Conservation (phyloP, 768 basidiomycete genomes). For the Mycena belliarum region DNA sequence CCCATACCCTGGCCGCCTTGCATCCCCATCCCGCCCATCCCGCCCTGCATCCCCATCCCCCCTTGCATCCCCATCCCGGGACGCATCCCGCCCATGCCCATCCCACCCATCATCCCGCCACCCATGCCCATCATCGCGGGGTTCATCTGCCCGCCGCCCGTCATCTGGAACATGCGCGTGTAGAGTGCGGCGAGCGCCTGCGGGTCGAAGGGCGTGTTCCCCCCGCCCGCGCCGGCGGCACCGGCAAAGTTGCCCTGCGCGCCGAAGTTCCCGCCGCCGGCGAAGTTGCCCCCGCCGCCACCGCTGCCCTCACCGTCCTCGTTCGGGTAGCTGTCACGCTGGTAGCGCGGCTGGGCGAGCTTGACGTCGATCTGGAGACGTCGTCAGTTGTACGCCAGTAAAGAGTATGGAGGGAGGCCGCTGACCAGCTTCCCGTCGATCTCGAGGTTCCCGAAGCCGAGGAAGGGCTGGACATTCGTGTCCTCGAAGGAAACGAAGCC, state of each 20-base stretch:
- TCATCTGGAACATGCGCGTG: conserved; percentile 92
- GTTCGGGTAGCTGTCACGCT: conserved; percentile 61
- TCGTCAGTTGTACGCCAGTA: background rate
- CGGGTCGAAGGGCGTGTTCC: conserved; percentile 81
- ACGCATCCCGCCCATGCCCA: conserved; percentile 43
- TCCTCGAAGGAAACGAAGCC: conserved; percentile 97
- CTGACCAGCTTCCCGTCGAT: conserved; percentile 94
- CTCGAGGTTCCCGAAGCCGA: conserved; percentile 85
- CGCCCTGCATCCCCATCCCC: conserved; percentile 37
- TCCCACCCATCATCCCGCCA: conserved; percentile 23
- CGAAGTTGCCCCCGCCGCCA: conserved; percentile 41
- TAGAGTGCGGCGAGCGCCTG: conserved; percentile 91
- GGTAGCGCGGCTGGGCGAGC: conserved; percentile 88
- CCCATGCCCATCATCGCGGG: conserved; percentile 54
- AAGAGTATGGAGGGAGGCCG: conserved; percentile 2
- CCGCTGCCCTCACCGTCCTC: conserved; percentile 45
- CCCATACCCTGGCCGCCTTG: conserved; percentile 41
- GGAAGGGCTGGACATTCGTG: conserved; percentile 84
- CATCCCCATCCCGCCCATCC: conserved; percentile 44
- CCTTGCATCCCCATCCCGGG: conserved; percentile 29
- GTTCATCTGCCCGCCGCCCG: conserved; percentile 57
- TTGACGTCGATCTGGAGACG: conserved; percentile 88
- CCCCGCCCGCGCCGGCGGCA: conserved; percentile 33
- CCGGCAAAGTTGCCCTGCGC: conserved; percentile 17
- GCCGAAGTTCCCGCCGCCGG: conserved; percentile 42